Evolutionary conservation across 106 monocot genomes (phyloP).

Genomic region (Hemerocallis citrina): DNA sequence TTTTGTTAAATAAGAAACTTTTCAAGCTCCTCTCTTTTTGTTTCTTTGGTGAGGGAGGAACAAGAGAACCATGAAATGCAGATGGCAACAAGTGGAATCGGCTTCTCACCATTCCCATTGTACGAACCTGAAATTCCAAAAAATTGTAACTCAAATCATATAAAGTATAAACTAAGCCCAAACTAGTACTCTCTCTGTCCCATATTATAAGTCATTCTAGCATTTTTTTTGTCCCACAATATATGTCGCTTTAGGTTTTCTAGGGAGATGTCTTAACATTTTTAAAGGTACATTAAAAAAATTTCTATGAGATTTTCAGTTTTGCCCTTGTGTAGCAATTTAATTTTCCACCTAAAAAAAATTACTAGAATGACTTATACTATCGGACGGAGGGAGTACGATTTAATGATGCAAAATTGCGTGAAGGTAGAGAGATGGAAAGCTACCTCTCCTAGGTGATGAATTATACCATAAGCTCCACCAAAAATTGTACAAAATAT

Average conservation of each 20-base stretch:
- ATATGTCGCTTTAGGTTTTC: no score
- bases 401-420: not conserved
- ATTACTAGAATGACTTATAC: no score
- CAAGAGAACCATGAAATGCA: slow-evolving; percentile 46
- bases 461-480: slow-evolving; percentile 63
- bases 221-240: no score
- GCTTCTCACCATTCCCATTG: slow-evolving; percentile 75
- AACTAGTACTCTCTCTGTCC: no score
- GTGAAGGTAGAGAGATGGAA: not conserved
- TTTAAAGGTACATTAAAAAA: no score
- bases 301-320: no score
- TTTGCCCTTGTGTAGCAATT: no score
- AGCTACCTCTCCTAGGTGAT: slow-evolving; percentile 75
- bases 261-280: no score
- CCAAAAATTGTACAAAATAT: slow-evolving; percentile 74
- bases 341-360: no score
- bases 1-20: slow-evolving; percentile 30
- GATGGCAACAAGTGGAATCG: slow-evolving; percentile 53
- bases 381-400: no score
- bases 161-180: not conserved
- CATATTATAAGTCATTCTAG: no score
- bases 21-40: slow-evolving; percentile 25
- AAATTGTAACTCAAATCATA: not conserved
- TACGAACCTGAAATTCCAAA: slow-evolving; percentile 39
- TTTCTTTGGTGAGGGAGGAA: slow-evolving; percentile 27